Percentiles rank a stretch among this genome's conserved stretches.
Evolutionary conservation across 2,329 filamentous ascomycete genomes (phyloP).

Genomic region (Penicillium sp.): DNA sequence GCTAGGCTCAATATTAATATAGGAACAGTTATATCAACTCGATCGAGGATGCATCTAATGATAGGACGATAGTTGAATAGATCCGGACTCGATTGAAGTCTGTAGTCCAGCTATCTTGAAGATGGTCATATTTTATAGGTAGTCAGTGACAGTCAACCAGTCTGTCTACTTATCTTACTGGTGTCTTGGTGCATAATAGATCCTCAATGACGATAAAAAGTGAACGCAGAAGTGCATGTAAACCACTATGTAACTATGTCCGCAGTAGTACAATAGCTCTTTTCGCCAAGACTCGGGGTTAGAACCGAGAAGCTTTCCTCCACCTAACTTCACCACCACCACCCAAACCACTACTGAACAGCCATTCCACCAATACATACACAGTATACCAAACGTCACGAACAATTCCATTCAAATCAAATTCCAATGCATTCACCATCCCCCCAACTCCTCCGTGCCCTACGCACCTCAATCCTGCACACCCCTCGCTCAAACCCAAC

Average conservation of each 20-base stretch:
- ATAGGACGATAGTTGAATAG: too few species aligned
- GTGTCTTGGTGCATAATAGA: too few species aligned
- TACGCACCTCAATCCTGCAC: constrained; percentile 36
- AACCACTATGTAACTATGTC: too few species aligned
- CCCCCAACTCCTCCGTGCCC: constrained; percentile 40
- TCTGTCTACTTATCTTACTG: too few species aligned
- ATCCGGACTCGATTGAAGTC: not conserved
- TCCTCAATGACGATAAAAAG: too few species aligned
- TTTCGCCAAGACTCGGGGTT: constrained; percentile 6
- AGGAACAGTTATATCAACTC: constrained; percentile 10
- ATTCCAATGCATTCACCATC: constrained; percentile 40
- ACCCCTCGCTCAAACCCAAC: constrained; percentile 13
- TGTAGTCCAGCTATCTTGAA: too few species aligned
- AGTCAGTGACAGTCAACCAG: too few species aligned
- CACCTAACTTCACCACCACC: not conserved
- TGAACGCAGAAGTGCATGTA: too few species aligned
- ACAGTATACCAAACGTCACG: not conserved
- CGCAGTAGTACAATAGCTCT: too few species aligned
- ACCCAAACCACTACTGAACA: not conserved
- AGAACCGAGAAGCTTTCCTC: not conserved
- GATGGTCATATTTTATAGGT: too few species aligned
- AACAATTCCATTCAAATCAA: not conserved
- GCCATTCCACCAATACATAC: too few species aligned
- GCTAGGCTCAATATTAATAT: constrained; percentile 24
- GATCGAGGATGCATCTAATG: not conserved